Evolutionary conservation across 169 alveolate species (phyloP), one percentile per base, ranked within the genome.

Genomic region (Cryptosporidium meleagridis): DNA sequence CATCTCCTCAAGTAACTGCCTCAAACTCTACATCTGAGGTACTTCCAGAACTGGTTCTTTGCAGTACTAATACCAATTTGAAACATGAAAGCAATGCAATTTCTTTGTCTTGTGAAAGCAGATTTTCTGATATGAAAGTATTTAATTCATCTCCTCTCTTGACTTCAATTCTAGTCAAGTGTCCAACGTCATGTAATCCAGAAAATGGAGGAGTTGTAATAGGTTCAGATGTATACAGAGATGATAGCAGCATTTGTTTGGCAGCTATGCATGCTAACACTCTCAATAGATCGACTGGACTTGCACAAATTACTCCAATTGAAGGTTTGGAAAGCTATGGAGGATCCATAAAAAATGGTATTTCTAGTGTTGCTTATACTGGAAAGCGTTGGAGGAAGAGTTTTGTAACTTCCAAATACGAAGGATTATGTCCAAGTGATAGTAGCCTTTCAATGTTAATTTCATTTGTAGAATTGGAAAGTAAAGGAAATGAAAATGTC

Each of bases 211-310:
- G 89, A 12, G 89, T 80, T 23, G 89, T 80, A 21, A 80, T 80
- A 16, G 89, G 89, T 14, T 44, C 89, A 29, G 89, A 80, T 39
- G 89, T 80, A n/a, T 80, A 80, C 29, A 80, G 89, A 29, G 89
- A 80, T 29, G 89, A 80, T 44, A 80, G 89, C 37, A 80, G 89
- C 51, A 65, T 80, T 31, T 80, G 89, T 14, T 31, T 80, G 14
- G 55, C 89, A 2, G 80, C 89, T 12, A 80, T 80, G 89, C 89
- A 80, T 31, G 72, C 89, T 5, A 80, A 80, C 21, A 80, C 89
- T 23, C 41, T 80, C 31, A 80, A 80, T 33, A 80, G 89, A 29
- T 62, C 73, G 2, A 80, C 72, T 14, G 89, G 89, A 26, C 53
- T 80, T 23, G 65, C 65, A 14, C 89, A 80, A 21, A 58, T 80